Base-by-base conservation (phyloP, 805 yeast genomes). In the Pichia phayaonensis region DNA sequence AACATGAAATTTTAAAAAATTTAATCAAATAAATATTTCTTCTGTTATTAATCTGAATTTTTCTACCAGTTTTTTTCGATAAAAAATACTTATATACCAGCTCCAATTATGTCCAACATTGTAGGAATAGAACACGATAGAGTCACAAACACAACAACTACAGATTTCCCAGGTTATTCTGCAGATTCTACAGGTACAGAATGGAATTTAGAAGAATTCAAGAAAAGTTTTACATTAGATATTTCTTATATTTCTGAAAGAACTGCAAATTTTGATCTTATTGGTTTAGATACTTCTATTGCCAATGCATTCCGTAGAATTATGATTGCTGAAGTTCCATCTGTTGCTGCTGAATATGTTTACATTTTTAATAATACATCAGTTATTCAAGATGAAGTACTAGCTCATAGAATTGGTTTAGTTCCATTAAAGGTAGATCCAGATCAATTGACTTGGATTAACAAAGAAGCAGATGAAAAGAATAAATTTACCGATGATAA, bases 251-350 rank as follows among this genome's bases (percentile, higher is more conserved):
- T 83, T 52, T 74, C 79, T 44, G 85, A 83, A 52, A 77, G 90
- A 65, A 71, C 74, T 29, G 89, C 92, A 51, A 89, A 88, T 67
- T 94, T 94, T 61, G 99, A 94, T 67, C 73, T 94, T 56, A 71
- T 86, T 51, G 84, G 88, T 61, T 71, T 90, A 47, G 99, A 94
- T 67, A 86, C 98, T 1, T 87, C 98, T 13, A 73, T 94, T 51
- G 90, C 98, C 43, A 94, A 94, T 72, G 97, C 99, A 0, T 90
- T 92, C 70, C 84, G 99, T 65, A 84, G 99, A 63, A 86, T 94
- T 60, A 90, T 94, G 98, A 83, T 94, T 49, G 80, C 97, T 1
- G 99, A 94, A 66, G 96, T 94, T 40, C 99, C 99, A 21, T 79
- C 94, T 2, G 95, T 92, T 44, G 98, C 99, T 16, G 86, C 96